Conservation (phyloP, 1,284 basidiomycete genomes). For the Sutorius eximius region DNA sequence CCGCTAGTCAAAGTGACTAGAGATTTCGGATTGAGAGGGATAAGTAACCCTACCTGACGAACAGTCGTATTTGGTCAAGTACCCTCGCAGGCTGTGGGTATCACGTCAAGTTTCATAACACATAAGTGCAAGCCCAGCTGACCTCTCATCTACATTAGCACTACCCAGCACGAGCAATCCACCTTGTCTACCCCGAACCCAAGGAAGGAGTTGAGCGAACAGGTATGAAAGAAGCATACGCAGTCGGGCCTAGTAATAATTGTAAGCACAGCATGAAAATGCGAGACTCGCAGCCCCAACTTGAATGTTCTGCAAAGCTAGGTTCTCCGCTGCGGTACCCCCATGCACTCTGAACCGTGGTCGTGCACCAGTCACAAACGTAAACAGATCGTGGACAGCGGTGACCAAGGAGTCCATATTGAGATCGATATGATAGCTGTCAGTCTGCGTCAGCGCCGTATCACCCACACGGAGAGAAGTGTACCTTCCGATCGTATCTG, state of each 20-base stretch:
- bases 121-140: conserved; percentile 6
- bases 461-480: conserved; percentile 10
- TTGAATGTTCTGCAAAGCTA: conserved; percentile 98
- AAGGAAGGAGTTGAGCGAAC: conserved; percentile 95
- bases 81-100: conserved; percentile 78
- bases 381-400: conserved; percentile 82
- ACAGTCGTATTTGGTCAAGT: conserved; percentile 97
- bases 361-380: conserved; percentile 76
- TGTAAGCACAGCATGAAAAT: not conserved
- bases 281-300: conserved; percentile 34
- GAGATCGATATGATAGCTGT: conserved; percentile 89
- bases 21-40: no score
- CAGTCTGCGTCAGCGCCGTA: conserved; percentile 4
- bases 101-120: not conserved
- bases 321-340: conserved; percentile 85
- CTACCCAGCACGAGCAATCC: conserved; percentile 93
- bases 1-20: conserved; percentile 53
- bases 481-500: conserved; percentile 86
- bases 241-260: conserved; percentile 66
- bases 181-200: conserved; percentile 83
- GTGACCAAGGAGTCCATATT: conserved; percentile 95
- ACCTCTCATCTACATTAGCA: conserved; percentile 98
- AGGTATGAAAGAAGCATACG: conserved; percentile 97
- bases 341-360: conserved; percentile 91
- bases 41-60: conserved; percentile 60